Conservation (phyloP, 208 protist genomes). For the Trypanosoma avium region DNA sequence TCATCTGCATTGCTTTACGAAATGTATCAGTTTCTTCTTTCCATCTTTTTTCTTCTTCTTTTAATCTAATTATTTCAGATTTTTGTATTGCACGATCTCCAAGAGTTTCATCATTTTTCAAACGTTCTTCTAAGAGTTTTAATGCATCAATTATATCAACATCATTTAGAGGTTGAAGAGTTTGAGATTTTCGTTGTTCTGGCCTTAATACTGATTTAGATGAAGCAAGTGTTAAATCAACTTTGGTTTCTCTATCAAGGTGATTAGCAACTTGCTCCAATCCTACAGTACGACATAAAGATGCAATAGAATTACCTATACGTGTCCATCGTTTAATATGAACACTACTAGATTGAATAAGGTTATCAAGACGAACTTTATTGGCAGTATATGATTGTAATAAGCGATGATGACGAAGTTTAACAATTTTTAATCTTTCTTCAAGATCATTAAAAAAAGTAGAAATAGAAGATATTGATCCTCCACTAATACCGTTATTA, state of each 20-base stretch:
- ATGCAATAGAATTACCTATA: conserved; percentile 24
- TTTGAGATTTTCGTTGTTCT: conserved; percentile 11
- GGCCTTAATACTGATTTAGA: conserved; percentile 20
- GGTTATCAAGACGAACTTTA: conserved; percentile 46
- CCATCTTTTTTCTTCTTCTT: conserved; percentile 34
- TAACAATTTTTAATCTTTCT: conserved; percentile 58
- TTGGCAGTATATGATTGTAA: conserved; percentile 33
- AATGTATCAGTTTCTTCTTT: conserved; percentile 55
- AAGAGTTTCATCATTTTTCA: conserved; percentile 33
- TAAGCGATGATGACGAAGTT: conserved; percentile 40
- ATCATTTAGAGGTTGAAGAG: conserved; percentile 37
- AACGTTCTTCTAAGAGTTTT: conserved; percentile 37
- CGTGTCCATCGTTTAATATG: conserved; percentile 28
- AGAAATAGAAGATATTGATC: background rate
- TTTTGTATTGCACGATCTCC: conserved; percentile 29
- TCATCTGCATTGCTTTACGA: conserved; percentile 53
- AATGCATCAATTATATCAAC: conserved; percentile 53
- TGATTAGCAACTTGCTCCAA: conserved; percentile 19
- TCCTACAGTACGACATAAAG: conserved; percentile 26
- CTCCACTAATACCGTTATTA: background rate
- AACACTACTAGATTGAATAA: conserved; percentile 36
- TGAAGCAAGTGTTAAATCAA: background rate
- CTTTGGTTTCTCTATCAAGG: conserved; percentile 15
- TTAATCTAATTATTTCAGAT: conserved; percentile 38
- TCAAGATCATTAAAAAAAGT: conserved; percentile 48